Base-by-base conservation (phyloP, 441 rosid genomes). In the Populus tomentosa region DNA sequence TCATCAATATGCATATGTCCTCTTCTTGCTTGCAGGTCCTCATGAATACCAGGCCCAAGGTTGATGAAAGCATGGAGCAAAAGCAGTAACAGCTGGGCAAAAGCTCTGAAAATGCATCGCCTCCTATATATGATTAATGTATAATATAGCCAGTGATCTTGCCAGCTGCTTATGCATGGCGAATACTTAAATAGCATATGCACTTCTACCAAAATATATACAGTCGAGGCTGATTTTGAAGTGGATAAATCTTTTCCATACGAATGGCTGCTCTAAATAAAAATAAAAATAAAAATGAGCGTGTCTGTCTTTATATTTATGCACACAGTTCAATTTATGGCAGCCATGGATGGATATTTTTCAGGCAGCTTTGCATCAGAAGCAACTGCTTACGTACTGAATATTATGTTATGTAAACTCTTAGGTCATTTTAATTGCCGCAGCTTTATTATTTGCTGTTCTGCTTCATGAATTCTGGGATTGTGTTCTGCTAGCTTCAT, bases 11-110 rank as follows among this genome's bases (percentile, higher is more conserved):
- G 26, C 26, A 26, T 4, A 1, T 10, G 16, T 26, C 5, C 62
- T 33, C 33, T 10, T 26, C 24, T 56, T 3, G 53, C 80, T 71
- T 46, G 56, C 56, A 46, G 80, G 80, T 78, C 26, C 77, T 73
- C 21, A 35, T 78, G 77, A 78, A 78, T 59, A 73, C 77, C 0
- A 78, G 80, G 73, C 77, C 80, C 3, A 78, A 73, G 46, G 69
- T 26, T 11, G 80, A 78, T 59, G 62, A 67, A 28, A 69, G 23
- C 30, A 26, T 2, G 7, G 77, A 78, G 36, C 46, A 67, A 35
- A 24, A 67, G 38, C 67, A 46, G 14, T 65, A 50, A 21, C 33
- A 71, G n/a, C 32, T 28, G 74, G 33, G 18, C 50, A 42, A 77
- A 13, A 32, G 66, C 67, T 26, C 26, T 65, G 64, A 77, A 20